Conservation (phyloP, 495 filamentous ascomycete species). For the Penicillium subrubescens region DNA sequence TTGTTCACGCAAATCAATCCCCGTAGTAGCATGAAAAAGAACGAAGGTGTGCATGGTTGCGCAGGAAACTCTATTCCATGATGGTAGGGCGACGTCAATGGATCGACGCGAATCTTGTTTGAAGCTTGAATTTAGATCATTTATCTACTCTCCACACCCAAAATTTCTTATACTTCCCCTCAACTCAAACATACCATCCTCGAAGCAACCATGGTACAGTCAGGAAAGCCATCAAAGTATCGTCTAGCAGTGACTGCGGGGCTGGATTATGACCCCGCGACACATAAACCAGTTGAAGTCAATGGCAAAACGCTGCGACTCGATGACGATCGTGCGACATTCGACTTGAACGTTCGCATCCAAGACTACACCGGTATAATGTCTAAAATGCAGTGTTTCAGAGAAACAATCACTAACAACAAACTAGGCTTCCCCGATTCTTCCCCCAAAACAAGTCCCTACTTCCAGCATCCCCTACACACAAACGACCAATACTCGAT, state of each 20-base stretch:
- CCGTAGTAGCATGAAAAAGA: neutral
- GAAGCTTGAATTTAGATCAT: neutral
- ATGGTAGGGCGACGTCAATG: slow-evolving; percentile 6
- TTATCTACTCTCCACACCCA: neutral
- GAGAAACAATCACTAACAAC: slow-evolving; percentile 25
- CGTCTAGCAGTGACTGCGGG: slow-evolving; percentile 61
- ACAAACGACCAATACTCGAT: slow-evolving; percentile 79
- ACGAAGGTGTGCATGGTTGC: neutral
- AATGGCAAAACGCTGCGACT: slow-evolving; percentile 65
- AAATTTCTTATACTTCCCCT: neutral
- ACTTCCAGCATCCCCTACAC: slow-evolving; percentile 74
- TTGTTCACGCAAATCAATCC: too few species aligned
- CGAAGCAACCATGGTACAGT: neutral
- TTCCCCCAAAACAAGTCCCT: slow-evolving; percentile 63
- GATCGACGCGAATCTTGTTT: neutral
- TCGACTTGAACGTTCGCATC: slow-evolving; percentile 70
- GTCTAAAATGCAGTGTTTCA: too few species aligned
- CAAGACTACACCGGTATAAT: slow-evolving; percentile 60
- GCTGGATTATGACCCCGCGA: slow-evolving; percentile 64
- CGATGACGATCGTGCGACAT: slow-evolving; percentile 57
- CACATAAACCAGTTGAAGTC: slow-evolving; percentile 69
- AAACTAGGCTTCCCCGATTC: slow-evolving; percentile 57
- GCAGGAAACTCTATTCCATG: neutral
- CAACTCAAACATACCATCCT: neutral
- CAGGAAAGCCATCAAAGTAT: slow-evolving; percentile 26